phyloP scores from a whole-genome alignment of 1,284 basidiomycete species.

The Exobasidium rhododendri region DNA sequence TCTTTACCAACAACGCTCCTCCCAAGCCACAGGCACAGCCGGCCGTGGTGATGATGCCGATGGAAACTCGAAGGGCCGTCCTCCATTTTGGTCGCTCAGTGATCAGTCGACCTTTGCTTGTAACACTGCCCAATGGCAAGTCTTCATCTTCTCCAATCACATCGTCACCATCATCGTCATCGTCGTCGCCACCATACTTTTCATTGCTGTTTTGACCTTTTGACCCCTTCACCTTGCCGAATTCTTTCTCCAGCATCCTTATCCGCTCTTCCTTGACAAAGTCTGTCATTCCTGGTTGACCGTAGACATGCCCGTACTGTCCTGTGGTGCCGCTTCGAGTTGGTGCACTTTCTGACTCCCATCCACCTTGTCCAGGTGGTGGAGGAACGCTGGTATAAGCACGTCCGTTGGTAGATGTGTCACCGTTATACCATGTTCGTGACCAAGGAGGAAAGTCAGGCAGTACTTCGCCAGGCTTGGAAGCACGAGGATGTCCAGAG shows the following conservation, averaged over 20 bases:
- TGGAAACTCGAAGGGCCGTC: conserved; percentile 23
- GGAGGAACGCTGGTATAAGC: conserved; percentile 41
- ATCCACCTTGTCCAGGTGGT: conserved; percentile 30
- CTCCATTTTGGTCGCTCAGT: conserved; percentile 24
- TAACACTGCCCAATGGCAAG: conserved; percentile 27
- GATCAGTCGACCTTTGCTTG: conserved; percentile 24
- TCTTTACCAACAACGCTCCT: conserved; percentile 31
- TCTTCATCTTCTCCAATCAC: conserved; percentile 19
- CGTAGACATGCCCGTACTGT: conserved; percentile 14
- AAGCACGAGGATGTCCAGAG: conserved; percentile 15
- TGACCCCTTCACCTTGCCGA: conserved; percentile 31
- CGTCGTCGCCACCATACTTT: conserved; percentile 26
- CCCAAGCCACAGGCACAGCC: conserved; percentile 30
- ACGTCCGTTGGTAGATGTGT: conserved; percentile 43
- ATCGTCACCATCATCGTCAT: conserved; percentile 20
- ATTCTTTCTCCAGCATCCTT: conserved; percentile 44
- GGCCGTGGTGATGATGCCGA: conserved; percentile 26
- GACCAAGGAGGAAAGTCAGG: conserved; percentile 37
- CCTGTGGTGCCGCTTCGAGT: conserved; percentile 16
- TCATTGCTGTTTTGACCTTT: conserved; percentile 17
- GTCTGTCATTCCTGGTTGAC: conserved; percentile 18
- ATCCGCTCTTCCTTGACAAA: conserved; percentile 42
- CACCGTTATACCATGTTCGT: conserved; percentile 42
- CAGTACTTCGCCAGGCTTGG: conserved; percentile 24
- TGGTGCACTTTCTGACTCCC: conserved; percentile 36